Base-by-base conservation (phyloP, 192 early-diverging fungal genomes). In the Entophlyctis helioformis region DNA sequence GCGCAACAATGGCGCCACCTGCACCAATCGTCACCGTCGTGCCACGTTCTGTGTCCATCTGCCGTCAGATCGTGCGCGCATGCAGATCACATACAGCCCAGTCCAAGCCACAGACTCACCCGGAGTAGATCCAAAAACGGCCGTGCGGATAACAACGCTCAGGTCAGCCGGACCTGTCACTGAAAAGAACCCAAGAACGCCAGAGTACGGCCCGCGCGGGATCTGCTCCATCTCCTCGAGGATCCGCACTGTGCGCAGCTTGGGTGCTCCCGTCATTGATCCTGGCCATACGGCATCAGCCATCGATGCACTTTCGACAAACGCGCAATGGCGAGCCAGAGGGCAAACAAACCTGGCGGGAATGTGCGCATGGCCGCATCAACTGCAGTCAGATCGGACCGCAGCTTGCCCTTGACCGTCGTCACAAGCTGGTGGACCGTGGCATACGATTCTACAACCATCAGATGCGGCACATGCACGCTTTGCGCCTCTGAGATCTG, bases 181-280 rank as follows among this genome's bases (percentile, higher is more conserved):
- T 0, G 85, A 86, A 42, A 97, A 75, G 50, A 87, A 97, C 0
- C 94, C 94, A 16, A 95, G 53, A 33, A 79, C 84, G 0, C 94
- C 94, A 1, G 89, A 91, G 56, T 97, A 97, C 24, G 82, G 63
- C 23, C 89, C 89, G 0, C 94, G 73, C 4, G 65, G 72, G n/a
- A 63, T 60, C 33, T 79, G 46, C 44, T 96, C 91, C 40, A 94
- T 71, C 10, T 58, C 48, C 29, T 85, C 80, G 22, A 98, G 57
- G 3, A 96, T 55, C 38, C 84, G 74, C 28, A 89, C 68, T 0
- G 88, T 86, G 32, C 95, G 73, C 8, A 77, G 57, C 56, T 98
- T 98, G 3, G 95, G 95, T 0, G 95, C 95, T 6, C 95, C 95
- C 0, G 95, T 98, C 91, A 98, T 96, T 0, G 89, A 93, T 0